Base-by-base conservation (phyloP, 164 flowering plant genomes). In the Umbilicus rupestris region DNA sequence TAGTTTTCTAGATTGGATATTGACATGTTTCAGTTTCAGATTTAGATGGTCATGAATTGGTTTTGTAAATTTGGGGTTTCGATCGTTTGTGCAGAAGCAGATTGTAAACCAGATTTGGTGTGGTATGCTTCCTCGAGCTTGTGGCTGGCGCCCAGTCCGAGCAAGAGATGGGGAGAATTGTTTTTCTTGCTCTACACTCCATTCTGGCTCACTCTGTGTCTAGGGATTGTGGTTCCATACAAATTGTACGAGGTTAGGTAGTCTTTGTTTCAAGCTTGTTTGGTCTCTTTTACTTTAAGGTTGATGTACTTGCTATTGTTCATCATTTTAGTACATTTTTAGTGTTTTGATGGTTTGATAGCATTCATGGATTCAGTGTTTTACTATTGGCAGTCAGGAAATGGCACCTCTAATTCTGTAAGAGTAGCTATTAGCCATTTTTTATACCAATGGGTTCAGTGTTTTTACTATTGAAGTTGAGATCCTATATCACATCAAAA, bases 91-190 rank as follows among this genome's bases (percentile, higher is more conserved):
- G 60, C 60, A 55, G 60, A 55, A 28, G 33, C 33, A 7, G 60
- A 55, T 26, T 55, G 60, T 28, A 55, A 55, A 55, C 19, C 29
- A 9, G 33, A 19, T 28, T 26, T 26, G 44, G 44, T 35, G 37
- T 5, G 10, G 44, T 41, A 41, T 63, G 65, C 8, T n/a, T 22
- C 66, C 62, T 65, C 78, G 16, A 80, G 79, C 70, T 67, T 79
- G 9, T 94, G 97, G 98, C 70, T 91, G n/a, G 84, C 98, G 66
- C 64, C 81, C 16, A 85, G 85, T 72, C 90, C 89, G 1, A 94
- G 98, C 80, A 94, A 94, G 82, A 75, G 95, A 86, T 94, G 97
- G 98, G 96, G 84, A 14, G 98, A 94, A 74, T 30, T 91, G 58
- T 91, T 91, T 70, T 94, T 94, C 70, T 87, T 94, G 24, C 24